phyloP scores from a whole-genome alignment of 257 asterid species.

The Eucommia ulmoides region DNA sequence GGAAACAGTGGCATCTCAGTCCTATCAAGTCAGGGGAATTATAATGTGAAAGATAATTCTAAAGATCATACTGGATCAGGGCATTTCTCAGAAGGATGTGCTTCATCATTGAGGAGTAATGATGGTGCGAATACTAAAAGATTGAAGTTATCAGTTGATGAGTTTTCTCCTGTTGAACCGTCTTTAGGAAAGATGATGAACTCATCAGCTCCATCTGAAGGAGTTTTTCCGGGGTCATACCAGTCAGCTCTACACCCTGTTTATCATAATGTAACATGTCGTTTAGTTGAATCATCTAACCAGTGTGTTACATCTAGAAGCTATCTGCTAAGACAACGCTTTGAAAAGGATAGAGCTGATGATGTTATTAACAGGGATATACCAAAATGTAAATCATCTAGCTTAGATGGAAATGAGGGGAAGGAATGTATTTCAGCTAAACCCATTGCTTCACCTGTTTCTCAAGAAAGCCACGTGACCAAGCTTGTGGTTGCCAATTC shows the following conservation, averaged over 20 bases:
- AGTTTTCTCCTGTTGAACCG: conserved; percentile 25
- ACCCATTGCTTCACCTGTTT: conserved; percentile 62
- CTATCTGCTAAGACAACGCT: conserved; percentile 33
- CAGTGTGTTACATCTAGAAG: conserved; percentile 45
- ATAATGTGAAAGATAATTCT: conserved; percentile 21
- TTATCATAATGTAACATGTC: conserved; percentile 25
- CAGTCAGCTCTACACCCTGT: conserved; percentile 23
- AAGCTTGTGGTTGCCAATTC: conserved; percentile 42
- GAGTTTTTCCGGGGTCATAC: conserved; percentile 25
- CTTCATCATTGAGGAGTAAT: conserved; percentile 18
- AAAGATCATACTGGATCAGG: conserved; percentile 18
- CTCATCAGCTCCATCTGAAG: conserved; percentile 29
- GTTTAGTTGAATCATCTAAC: conserved; percentile 65
- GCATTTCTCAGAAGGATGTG: conserved; percentile 18
- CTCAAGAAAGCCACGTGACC: conserved; percentile 78
- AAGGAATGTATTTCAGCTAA: conserved; percentile 29
- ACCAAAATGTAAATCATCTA: conserved; percentile 21
- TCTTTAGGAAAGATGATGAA: conserved; percentile 21
- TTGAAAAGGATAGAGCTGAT: conserved; percentile 21
- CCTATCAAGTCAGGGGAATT: conserved; percentile 33
- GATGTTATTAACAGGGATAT: conserved; percentile 24
- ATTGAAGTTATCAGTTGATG: conserved; percentile 25
- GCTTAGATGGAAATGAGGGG: conserved; percentile 33
- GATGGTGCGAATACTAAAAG: conserved; percentile 14
- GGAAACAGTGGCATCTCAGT: conserved; percentile 47